Conservation (phyloP, 441 rosid species). For the Eruca vesicaria region DNA sequence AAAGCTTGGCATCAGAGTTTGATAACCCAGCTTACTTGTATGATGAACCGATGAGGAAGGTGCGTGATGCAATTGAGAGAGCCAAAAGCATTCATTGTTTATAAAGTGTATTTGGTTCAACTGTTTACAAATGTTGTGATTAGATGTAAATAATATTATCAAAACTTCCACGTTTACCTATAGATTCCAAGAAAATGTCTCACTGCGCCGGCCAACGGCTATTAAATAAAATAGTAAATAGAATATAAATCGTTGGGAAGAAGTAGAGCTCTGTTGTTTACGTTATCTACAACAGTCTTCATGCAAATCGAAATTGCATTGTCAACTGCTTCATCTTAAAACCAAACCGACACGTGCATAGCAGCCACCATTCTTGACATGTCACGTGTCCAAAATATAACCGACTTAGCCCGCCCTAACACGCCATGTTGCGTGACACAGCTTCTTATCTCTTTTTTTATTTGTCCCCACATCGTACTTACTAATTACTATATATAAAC, state of each 20-base stretch:
- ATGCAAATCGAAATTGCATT: conserved; percentile 23
- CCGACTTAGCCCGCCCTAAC: conserved; percentile 7
- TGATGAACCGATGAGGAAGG: conserved; percentile 77
- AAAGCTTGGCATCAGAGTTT: conserved; percentile 69
- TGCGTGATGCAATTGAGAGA: conserved; percentile 69
- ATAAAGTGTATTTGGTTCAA: background rate
- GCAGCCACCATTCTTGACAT: background rate
- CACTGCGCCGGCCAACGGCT: conserved; percentile 7
- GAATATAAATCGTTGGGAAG: conserved; percentile 11
- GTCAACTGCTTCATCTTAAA: background rate
- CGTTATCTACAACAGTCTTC: conserved; percentile 18
- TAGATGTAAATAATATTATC: background rate
- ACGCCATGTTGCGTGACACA: conserved; percentile 25
- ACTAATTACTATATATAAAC: background rate
- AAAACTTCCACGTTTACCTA: conserved; percentile 16
- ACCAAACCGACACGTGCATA: conserved; percentile 11
- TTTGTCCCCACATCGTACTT: conserved; percentile 18
- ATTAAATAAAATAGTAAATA: background rate
- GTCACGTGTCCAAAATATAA: conserved; percentile 12
- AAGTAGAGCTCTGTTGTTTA: background rate
- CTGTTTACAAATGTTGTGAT: background rate
- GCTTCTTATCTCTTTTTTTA: conserved; percentile 4
- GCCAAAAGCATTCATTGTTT: conserved; percentile 33
- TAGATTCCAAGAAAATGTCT: background rate
- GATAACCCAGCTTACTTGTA: conserved; percentile 81